Percentiles rank a stretch among this genome's conserved stretches.
Evolutionary conservation across 352 stramenopile species (phyloP).

Genomic region (Pilasporangium apinafurcum): DNA sequence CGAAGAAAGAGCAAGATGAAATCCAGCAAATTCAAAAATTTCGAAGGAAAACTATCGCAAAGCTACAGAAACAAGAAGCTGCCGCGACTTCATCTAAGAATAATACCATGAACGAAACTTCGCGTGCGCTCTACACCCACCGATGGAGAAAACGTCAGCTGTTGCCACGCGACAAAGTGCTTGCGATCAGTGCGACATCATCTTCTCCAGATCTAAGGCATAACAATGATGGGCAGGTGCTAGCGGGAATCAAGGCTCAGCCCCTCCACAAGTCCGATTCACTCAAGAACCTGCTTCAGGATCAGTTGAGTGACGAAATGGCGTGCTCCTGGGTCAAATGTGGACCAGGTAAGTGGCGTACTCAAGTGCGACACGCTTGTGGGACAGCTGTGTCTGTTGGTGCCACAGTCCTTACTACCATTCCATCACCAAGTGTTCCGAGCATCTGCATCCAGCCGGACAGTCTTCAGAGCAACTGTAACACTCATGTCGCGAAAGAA

Average conservation of each 20-base stretch:
- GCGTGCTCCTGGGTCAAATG: slow-evolving; percentile 14
- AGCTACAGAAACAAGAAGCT: slow-evolving; percentile 1
- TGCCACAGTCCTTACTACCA: too few relatives aligned
- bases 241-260: too few relatives aligned
- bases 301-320: neutral
- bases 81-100: neutral
- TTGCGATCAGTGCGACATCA: too few relatives aligned
- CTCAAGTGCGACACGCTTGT: slow-evolving; percentile 2
- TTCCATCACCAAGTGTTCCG: neutral
- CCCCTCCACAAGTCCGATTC: too few relatives aligned
- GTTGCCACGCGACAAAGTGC: too few relatives aligned
- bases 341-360: slow-evolving; percentile 14
- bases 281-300: neutral
- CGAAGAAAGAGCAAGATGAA: slow-evolving; percentile 26
- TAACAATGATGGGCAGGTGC: too few relatives aligned
- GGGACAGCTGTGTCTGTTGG: too few relatives aligned
- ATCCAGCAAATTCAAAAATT: slow-evolving; percentile 23
- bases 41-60: slow-evolving; percentile 13
- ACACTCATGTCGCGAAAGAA: slow-evolving; percentile 9
- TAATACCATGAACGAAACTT: neutral
- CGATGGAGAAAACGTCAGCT: too few relatives aligned
- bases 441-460: slow-evolving; percentile 2
- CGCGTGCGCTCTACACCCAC: neutral
- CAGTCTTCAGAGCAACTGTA: neutral
- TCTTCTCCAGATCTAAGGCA: too few relatives aligned